Conservation (phyloP, 1,284 basidiomycete species). For the Trichosporon sp. region DNA sequence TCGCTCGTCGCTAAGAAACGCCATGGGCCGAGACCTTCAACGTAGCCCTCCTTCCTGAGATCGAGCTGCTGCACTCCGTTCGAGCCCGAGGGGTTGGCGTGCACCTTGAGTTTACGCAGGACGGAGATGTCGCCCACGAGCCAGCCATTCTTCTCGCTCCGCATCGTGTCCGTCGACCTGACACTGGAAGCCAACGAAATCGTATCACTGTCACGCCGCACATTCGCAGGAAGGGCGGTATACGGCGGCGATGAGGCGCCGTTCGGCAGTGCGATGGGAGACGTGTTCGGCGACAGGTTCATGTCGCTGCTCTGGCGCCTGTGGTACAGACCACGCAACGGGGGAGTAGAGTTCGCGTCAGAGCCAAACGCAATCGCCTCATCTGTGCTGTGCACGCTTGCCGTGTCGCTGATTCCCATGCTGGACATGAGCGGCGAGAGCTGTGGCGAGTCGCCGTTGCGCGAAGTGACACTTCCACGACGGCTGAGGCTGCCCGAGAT, state of each 20-base stretch:
- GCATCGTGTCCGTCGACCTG: conserved; percentile 23
- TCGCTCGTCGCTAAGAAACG: conserved; percentile 47
- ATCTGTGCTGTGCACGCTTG: conserved; percentile 16
- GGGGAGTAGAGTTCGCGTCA: conserved; percentile 10
- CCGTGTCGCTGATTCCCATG: conserved; percentile 3
- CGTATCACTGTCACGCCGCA: conserved; percentile 28
- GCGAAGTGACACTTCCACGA: conserved; percentile 24
- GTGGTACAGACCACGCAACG: conserved; percentile 28
- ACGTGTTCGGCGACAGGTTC: not conserved
- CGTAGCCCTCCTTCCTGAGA: conserved; percentile 49
- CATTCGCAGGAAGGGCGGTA: not conserved
- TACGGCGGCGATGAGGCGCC: not conserved
- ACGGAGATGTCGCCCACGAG: conserved; percentile 50
- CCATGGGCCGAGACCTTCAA: conserved; percentile 53
- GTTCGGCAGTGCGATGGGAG: not conserved
- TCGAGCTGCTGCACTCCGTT: conserved; percentile 46
- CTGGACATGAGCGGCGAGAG: conserved; percentile 4
- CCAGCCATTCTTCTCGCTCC: conserved; percentile 44
- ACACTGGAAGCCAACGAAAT: conserved; percentile 23
- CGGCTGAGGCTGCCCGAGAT: conserved; percentile 25
- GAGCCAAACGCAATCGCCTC: conserved; percentile 26
- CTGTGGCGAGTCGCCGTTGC: conserved; percentile 10
- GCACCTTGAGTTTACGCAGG: conserved; percentile 44
- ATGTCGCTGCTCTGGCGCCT: conserved; percentile 29
- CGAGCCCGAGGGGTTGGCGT: conserved; percentile 47